phyloP scores from a whole-genome alignment of 163 green algal species.

The Chlorella variabilis region DNA sequence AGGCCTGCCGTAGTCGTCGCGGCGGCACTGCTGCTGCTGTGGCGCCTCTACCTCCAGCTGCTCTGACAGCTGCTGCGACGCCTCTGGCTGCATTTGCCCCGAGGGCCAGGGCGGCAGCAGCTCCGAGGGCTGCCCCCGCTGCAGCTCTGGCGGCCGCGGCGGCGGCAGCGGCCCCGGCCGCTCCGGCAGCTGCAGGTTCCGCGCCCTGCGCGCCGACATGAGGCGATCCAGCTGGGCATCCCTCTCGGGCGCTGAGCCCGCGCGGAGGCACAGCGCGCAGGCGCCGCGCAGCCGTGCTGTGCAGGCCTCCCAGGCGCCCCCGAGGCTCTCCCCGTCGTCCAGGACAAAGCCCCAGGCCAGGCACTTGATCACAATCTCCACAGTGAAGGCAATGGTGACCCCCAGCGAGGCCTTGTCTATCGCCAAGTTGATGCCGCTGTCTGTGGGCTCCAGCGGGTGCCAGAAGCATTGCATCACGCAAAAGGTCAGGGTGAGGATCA shows the following conservation, averaged over 20 bases:
- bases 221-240: neutral
- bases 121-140: neutral
- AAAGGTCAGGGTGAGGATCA: neutral
- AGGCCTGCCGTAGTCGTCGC: too few relatives aligned
- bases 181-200: neutral
- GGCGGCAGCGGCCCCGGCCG: neutral
- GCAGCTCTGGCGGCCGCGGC: too few relatives aligned
- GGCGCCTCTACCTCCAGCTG: neutral
- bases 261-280: neutral
- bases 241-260: neutral
- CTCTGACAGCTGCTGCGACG: neutral
- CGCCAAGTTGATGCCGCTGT: neutral
- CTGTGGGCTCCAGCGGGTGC: neutral
- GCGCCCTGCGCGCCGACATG: too few relatives aligned
- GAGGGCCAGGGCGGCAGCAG: neutral
- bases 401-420: neutral
- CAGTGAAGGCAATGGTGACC: neutral
- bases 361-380: neutral
- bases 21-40: neutral
- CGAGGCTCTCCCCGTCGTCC: neutral
- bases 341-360: neutral
- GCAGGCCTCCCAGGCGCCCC: neutral
- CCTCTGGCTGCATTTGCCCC: neutral
- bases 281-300: neutral
- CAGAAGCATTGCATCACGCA: slow-evolving; percentile 11